phyloP scores from a whole-genome alignment of 208 protist genomes.

The Wallacemonas rigidus region DNA sequence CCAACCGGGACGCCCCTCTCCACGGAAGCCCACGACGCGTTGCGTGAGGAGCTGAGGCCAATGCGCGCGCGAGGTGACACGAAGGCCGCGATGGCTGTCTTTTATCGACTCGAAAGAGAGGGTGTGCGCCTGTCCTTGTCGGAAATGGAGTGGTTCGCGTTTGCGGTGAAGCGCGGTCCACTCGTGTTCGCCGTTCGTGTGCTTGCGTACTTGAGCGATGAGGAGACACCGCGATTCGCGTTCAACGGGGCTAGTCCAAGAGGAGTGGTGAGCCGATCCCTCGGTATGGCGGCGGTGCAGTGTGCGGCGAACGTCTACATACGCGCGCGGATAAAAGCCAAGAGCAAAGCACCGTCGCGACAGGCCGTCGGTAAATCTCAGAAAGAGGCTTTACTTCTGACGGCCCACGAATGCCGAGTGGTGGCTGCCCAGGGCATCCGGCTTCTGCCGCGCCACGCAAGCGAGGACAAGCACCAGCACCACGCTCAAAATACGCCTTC shows the following conservation, averaged over 20 bases:
- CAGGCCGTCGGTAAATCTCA: background rate
- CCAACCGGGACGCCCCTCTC: constrained; percentile 27
- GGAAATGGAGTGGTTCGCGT: constrained; percentile 58
- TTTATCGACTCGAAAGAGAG: constrained; percentile 39
- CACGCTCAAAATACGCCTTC: background rate
- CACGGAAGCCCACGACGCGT: constrained; percentile 33
- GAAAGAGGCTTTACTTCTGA: background rate
- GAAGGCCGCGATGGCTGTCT: constrained; percentile 37
- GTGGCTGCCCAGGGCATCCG: constrained; percentile 2
- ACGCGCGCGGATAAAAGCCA: background rate
- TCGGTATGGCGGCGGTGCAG: constrained; percentile 26
- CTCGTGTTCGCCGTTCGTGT: constrained; percentile 37
- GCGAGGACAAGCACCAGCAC: background rate
- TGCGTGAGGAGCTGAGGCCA: constrained; percentile 31
- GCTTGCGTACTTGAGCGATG: constrained; percentile 21
- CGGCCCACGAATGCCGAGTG: constrained; percentile 5
- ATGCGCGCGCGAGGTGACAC: constrained; percentile 28
- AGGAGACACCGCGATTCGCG: background rate
- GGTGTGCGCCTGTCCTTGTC: constrained; percentile 26
- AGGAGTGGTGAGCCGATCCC: constrained; percentile 23
- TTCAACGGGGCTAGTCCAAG: background rate
- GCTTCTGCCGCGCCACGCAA: background rate
- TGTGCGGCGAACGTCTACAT: constrained; percentile 25
- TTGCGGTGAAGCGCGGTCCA: constrained; percentile 37
- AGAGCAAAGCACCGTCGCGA: background rate